A percentile compares a stretch with the other conserved stretches of the same genome.
phyloP scores from a whole-genome alignment of 2,329 filamentous ascomycete species.

The Diaporthe sp. region DNA sequence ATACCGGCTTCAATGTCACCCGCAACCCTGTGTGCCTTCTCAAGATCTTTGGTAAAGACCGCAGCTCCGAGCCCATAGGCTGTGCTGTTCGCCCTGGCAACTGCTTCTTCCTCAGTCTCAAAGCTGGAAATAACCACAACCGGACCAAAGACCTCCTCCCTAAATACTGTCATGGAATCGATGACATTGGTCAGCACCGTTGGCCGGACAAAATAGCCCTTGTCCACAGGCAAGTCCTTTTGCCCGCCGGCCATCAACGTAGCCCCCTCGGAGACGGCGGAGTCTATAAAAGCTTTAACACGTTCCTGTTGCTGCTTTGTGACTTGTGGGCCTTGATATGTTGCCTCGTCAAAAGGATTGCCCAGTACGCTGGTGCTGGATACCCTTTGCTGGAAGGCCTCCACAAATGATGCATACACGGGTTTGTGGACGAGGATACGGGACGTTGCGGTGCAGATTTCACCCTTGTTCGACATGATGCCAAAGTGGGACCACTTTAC shows the following conservation, averaged over 20 bases:
- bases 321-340: slow-evolving; percentile 79
- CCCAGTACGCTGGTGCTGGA: slow-evolving; percentile 72
- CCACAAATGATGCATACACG: slow-evolving; percentile 72
- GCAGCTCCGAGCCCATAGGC: slow-evolving; percentile 71
- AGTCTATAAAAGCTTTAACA: slow-evolving; percentile 76
- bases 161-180: slow-evolving; percentile 52
- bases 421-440: slow-evolving; percentile 71
- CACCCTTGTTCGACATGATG: slow-evolving; percentile 71
- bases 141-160: slow-evolving; percentile 55
- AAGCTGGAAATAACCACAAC: slow-evolving; percentile 53
- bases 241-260: slow-evolving; percentile 73
- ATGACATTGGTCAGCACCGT: slow-evolving; percentile 54
- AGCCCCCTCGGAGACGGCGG: slow-evolving; percentile 75
- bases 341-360: slow-evolving; percentile 74
- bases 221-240: slow-evolving; percentile 65
- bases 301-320: slow-evolving; percentile 78
- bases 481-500: slow-evolving; percentile 65
- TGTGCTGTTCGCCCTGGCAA: slow-evolving; percentile 58
- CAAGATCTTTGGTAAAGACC: slow-evolving; percentile 70
- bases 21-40: slow-evolving; percentile 58
- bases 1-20: slow-evolving; percentile 70
- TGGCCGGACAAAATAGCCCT: slow-evolving; percentile 53
- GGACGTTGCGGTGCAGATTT: slow-evolving; percentile 73
- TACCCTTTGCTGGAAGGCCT: slow-evolving; percentile 71
- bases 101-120: slow-evolving; percentile 54